Evolutionary conservation across 345 rosid species (phyloP), one percentile per base, ranked within the genome.

Genomic region (Camelina sativa): DNA sequence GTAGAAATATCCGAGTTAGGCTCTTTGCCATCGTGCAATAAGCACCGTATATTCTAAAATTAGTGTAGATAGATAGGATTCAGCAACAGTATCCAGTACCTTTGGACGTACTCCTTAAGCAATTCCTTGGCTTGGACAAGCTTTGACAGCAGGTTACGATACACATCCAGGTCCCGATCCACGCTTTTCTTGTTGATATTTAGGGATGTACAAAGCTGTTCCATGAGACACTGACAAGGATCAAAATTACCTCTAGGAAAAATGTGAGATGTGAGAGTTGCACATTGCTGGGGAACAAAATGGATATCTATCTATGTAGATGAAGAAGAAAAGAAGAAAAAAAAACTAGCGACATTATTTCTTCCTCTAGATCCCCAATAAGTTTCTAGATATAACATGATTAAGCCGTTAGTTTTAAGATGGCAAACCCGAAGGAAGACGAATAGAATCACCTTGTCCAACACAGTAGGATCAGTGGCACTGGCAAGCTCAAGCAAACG

Each of bases 41-140:
- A 37, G 35, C 16, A 46, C 17, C n/a, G 8, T 58, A 67, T 38
- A 25, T 50, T 37, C 34, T 43, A 32, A 40, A 23, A 53, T 46
- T 34, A 41, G 10, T 4, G 23, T 35, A 65, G 19, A 8, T 37
- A 64, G 61, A 46, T 34, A 62, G 67, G 76, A 47, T 11, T 64
- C 3, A 48, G 50, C 4, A 50, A 34, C 43, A 60, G 17, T 79
- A 95, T 97, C 97, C 43, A 60, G 17, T 79, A 95, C 99, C 99
- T 91, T 22, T 82, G 94, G 40, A 95, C 84, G 80, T 90, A 95
- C 82, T 95, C 99, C 88, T 80, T 95, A 10, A 92, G 91, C 76
- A 95, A 78, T 80, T 95, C 99, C 80, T 92, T 95, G 15, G 99
- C 97, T 81, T 95, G 99, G 80, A 95, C 97, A 86, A 95, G 84